These are phyloP conservation scores for Penicillium macrosclerotiorum DNA, from an alignment of 495 filamentous ascomycete genomes.

Conservation along the genomic window DNA sequence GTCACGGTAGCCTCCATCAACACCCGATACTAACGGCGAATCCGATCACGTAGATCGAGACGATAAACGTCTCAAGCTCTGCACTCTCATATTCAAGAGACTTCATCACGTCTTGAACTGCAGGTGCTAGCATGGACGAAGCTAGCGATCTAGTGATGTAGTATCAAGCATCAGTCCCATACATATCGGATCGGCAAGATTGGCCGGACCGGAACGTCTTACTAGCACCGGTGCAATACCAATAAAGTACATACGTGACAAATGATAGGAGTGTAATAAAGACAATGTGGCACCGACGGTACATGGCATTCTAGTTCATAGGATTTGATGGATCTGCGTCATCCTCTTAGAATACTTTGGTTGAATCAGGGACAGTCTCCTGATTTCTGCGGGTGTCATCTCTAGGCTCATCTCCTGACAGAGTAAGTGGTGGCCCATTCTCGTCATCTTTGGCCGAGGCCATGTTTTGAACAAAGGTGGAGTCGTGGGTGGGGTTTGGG, in stretches of 20 bases:
- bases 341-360: background rate
- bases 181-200: too few relatives aligned
- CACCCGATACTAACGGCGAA: background rate
- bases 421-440: background rate
- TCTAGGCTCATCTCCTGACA: background rate
- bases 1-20: too few relatives aligned
- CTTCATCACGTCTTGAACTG: background rate
- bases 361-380: background rate
- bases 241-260: background rate
- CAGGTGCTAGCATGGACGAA: background rate
- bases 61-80: background rate
- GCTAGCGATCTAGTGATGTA: background rate
- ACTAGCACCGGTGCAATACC: too few relatives aligned
- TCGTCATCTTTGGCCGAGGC: background rate
- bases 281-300: background rate
- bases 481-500: too few relatives aligned
- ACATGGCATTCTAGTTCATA: background rate
- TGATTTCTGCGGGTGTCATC: background rate
- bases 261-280: background rate
- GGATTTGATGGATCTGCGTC: conserved; percentile 1
- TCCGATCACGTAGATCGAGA: background rate
- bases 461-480: too few relatives aligned
- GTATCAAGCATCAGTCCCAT: background rate
- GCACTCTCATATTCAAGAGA: background rate
- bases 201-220: background rate